A percentile compares a stretch with the other conserved stretches of the same genome.
These are phyloP conservation scores for Alternaria novae-zelandiae DNA, from an alignment of 2,329 filamentous ascomycete genomes.

Conservation along the genomic window DNA sequence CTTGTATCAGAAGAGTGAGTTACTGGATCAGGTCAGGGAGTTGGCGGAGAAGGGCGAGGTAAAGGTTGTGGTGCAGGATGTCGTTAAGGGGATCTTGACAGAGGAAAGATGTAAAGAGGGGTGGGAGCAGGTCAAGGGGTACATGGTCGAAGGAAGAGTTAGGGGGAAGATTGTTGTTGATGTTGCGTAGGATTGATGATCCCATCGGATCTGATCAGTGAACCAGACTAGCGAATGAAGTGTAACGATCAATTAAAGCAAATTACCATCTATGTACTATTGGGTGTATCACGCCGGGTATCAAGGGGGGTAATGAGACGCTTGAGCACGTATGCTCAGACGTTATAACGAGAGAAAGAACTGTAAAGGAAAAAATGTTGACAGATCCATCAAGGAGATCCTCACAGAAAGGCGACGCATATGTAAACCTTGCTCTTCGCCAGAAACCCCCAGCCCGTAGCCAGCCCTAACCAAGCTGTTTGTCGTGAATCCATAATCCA, in stretches of 20 bases:
- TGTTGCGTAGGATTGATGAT: slow-evolving; percentile 14
- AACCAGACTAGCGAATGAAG: neutral
- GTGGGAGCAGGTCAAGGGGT: slow-evolving; percentile 31
- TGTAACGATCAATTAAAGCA: neutral
- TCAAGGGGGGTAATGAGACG: slow-evolving; percentile 2
- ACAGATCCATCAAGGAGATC: neutral
- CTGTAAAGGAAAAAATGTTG: neutral
- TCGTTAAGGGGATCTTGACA: slow-evolving; percentile 33
- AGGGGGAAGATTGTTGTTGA: slow-evolving; percentile 41
- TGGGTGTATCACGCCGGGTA: slow-evolving; percentile 5
- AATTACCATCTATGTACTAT: slow-evolving; percentile 4
- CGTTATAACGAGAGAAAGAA: slow-evolving; percentile 2
- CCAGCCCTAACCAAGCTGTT: neutral
- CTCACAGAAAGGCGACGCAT: neutral
- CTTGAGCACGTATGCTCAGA: neutral
- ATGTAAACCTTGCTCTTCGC: neutral
- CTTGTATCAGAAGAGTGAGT: slow-evolving; percentile 28
- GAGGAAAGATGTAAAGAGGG: slow-evolving; percentile 21
- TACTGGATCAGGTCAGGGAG: slow-evolving; percentile 29
- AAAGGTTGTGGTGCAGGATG: slow-evolving; percentile 34
- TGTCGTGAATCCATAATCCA: neutral
- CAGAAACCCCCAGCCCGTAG: neutral
- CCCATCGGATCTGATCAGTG: neutral
- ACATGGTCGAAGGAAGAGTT: slow-evolving; percentile 38
- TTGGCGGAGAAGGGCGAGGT: slow-evolving; percentile 32